Base-by-base conservation (phyloP, 169 alveolate species). In the Plasmodium malariae region DNA sequence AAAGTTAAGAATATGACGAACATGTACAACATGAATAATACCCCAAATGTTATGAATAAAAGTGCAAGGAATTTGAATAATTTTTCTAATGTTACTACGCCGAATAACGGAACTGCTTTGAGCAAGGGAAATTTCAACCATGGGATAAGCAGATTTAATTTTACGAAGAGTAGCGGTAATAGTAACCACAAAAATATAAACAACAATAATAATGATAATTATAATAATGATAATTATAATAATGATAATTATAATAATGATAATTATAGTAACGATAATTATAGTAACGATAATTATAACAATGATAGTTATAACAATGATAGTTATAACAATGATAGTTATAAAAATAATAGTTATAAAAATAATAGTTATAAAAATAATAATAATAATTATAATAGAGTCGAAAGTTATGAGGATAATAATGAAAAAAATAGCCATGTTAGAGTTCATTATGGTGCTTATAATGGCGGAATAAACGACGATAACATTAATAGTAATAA, bases 331-430 rank as follows among this genome's bases (percentile, higher is more conserved):
- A 21, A 36, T 51, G 19, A 55, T 12, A 68, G 19, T 24, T 55
- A 54, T 0, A 5, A 36, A 54, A 11, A 43, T 36, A 43, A 28
- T 24, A 40, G 7, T 74, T 36, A 60, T 12, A 30, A 34, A 11
- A 26, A 62, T 21, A 55, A 63, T 17, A 21, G 14, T 11, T 57
- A 74, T 57, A 37, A 6, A 71, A 45, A 37, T 6, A 60, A 74
- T 19, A n/a, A 49, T n/a, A 45, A 36, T 68, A 21, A 45, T 2
- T 17, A 26, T 45, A 17, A 28, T 49, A 48, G 26, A 3, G 19
- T 2, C 0, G 40, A 24, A 11, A 55, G 19, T 17, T 45, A 51
- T 70, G 19, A 12, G 12, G 24, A 34, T 71, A 14, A 11, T 11
- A 4, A 32, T 11, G 30, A 55, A 17, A 2, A 17, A 17, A 17